Conservation (phyloP, 768 basidiomycete genomes). For the Mycena albidolilacea region DNA sequence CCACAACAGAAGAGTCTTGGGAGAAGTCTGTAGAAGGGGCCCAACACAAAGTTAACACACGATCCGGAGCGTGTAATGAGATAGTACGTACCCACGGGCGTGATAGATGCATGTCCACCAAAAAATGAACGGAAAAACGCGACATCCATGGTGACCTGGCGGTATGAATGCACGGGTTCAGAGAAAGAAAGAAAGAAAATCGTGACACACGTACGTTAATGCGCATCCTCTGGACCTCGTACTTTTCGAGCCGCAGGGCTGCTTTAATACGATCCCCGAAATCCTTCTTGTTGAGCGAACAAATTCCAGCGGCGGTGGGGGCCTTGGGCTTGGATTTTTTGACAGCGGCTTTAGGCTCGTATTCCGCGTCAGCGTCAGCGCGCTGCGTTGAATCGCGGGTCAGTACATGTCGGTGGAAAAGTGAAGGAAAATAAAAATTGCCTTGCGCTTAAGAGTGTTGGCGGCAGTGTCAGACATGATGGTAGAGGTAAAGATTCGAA, state of each 20-base stretch:
- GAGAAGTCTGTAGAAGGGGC: constrained; percentile 19
- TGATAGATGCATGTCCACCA: constrained; percentile 34
- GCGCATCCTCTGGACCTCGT: constrained; percentile 37
- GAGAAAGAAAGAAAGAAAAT: neutral
- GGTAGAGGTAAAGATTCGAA: neutral
- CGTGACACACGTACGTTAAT: constrained; percentile 23
- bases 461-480: constrained; percentile 11
- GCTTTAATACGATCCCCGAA: constrained; percentile 35
- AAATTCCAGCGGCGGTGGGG: constrained; percentile 5
- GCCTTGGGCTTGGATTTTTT: constrained; percentile 26
- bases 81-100: constrained; percentile 20
- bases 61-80: neutral
- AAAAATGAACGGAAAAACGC: constrained; percentile 38
- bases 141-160: constrained; percentile 35
- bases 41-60: neutral
- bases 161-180: neutral
- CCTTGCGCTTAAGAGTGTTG: constrained; percentile 28
- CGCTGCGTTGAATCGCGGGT: neutral
- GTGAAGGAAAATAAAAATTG: neutral
- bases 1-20: constrained; percentile 15
- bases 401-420: neutral
- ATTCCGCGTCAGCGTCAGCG: constrained; percentile 23
- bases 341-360: constrained; percentile 15
- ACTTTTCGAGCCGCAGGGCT: constrained; percentile 36
- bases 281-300: constrained; percentile 36